Percentiles rank a stretch among this genome's conserved stretches.
phyloP scores from a whole-genome alignment of 2,329 filamentous ascomycete genomes.

The Ophiostoma himal-ulmi region DNA sequence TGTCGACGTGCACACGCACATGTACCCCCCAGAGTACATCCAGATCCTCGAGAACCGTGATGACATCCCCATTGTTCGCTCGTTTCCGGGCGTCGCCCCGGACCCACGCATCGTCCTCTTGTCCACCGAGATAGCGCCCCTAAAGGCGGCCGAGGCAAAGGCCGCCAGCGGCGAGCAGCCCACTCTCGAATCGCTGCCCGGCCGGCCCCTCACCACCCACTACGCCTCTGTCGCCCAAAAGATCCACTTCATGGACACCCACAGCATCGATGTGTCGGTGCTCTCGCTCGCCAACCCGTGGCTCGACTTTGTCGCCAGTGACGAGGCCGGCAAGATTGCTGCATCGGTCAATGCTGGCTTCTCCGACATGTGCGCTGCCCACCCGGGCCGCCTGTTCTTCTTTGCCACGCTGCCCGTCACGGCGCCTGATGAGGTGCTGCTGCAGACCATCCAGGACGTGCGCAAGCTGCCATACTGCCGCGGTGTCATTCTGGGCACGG shows the following conservation, averaged over 20 bases:
- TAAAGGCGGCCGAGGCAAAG: constrained; percentile 45
- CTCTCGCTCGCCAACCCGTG: constrained; percentile 89
- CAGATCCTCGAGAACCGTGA: constrained; percentile 52
- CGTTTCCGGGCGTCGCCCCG: constrained; percentile 43
- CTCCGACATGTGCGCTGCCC: constrained; percentile 60
- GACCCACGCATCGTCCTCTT: constrained; percentile 63
- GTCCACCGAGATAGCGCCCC: constrained; percentile 38
- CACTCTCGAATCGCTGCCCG: constrained; percentile 51
- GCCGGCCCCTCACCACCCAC: constrained; percentile 74
- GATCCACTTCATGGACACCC: constrained; percentile 79
- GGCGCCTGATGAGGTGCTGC: constrained; percentile 55
- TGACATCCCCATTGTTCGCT: constrained; percentile 65
- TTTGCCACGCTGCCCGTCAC: constrained; percentile 78
- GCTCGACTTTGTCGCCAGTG: constrained; percentile 71
- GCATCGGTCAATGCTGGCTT: constrained; percentile 71
- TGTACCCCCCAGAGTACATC: constrained; percentile 62
- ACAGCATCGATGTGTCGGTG: constrained; percentile 75
- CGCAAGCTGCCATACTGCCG: constrained; percentile 60
- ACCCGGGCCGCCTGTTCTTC: constrained; percentile 67
- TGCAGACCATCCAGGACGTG: constrained; percentile 60
- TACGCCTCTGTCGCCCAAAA: constrained; percentile 78
- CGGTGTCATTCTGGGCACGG: constrained; percentile 84
- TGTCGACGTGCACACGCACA: constrained; percentile 64
- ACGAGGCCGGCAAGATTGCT: constrained; percentile 59
- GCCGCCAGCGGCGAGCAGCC: constrained; percentile 39